Evolutionary conservation across 2,329 filamentous ascomycete genomes (phyloP), one percentile per base, ranked within the genome.

Genomic region (Fusarium newnesense): DNA sequence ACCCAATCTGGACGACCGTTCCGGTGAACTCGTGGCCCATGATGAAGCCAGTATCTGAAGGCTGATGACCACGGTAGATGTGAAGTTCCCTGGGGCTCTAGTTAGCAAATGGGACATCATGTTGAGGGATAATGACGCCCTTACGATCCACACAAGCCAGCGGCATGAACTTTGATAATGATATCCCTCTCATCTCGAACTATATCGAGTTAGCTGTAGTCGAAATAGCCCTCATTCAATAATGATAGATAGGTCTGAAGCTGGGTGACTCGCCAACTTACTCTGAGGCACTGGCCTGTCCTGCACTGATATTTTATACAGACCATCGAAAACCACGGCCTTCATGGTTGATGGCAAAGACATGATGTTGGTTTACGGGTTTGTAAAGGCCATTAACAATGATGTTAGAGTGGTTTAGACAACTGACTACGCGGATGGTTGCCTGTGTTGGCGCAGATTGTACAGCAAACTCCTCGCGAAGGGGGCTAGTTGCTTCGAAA

Each of bases 11-110:
- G 39, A 91, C 87, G 15, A 97, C 89, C 30, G 86, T 88, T 9
- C 95, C 95, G 4, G 93, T 94, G 79, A 97, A 97, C 79, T 97
- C 95, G 80, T 97, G 95, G 66, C 94, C 93, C 92, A 91, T 91
- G 62, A 90, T 87, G 76, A 89, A 90, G 32, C 87, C 89, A 0
- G 92, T 89, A 2, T 82, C 86, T 11, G 91, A 92, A 30, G 90
- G 87, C 79, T 97, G 91, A 77, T 94, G 92, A 40, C 95, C 95
- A 50, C 95, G 92, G 83, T 92, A 97, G 60, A 94, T 91, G 82
- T 97, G 95, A 42, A 97, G 86, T 79, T 97, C 95, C 78, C 93
- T 95, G n/a, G 26, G 18, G 21, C 19, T 49, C 42, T 37, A 13
- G 47, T 73, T 28, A 72, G 44, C 34, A 13, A 10, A 34, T n/a